Evolutionary conservation across 495 filamentous ascomycete species (phyloP), one percentile per base, ranked within the genome.

Genomic region (Jackrogersella minutella): DNA sequence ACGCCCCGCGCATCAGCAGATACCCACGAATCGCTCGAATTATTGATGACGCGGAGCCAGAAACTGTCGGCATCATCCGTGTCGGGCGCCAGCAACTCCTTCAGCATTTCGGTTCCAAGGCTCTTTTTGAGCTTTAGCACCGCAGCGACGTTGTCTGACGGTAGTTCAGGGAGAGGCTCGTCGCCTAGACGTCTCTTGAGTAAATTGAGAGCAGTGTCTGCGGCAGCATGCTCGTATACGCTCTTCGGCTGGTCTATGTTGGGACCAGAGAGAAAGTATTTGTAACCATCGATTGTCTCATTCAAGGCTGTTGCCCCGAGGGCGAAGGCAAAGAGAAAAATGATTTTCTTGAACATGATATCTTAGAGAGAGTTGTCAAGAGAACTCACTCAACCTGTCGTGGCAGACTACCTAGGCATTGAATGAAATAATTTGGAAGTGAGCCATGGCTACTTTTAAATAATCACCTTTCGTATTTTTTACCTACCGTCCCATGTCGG

Each of bases 51-150:
- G 7, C 55, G 22, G 16, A 63, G 51, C 72, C 72, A 74, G 24
- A 63, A 57, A 5, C 9, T 22, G 46, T 74, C 71, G 10, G 72
- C 64, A 1, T 64, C 70, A 28, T 63, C 61, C n/a, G 50, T 55
- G 30, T 74, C 72, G 3, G 65, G 64, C 3, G 5, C 16, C 7
- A 74, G 58, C n/a, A 73, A 58, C 19, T 61, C 52, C 44, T 64
- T 51, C 0, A 64, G 61, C 30, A 28, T 56, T 1, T 54, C 55
- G 24, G 50, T 21, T 5, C 56, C 61, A 28, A 69, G 33, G 16
- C 9, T 10, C 28, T 69, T 60, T 24, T 69, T 69, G 11, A 69
- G 61, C 22, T 64, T 36, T 3, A 69, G 28, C 0, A 69, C 39
- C 8, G 66, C 60, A 1, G 19, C 30, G 2, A 69, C 61, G 13